Conservation (phyloP, 1,139 yeast species). For the Yamadazyma kanchanaburiensis region DNA sequence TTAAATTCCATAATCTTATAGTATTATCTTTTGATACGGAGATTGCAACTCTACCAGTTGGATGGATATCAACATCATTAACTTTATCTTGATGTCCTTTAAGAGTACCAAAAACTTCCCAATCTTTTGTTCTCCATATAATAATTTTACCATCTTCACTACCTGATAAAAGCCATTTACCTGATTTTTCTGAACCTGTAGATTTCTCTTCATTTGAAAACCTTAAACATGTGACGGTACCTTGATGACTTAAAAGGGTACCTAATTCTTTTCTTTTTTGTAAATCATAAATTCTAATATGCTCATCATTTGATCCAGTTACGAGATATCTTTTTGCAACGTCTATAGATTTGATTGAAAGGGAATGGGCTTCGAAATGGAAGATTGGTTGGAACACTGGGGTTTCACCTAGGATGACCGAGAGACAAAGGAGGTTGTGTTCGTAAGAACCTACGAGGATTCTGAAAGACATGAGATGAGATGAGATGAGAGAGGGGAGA, state of each 20-base stretch:
- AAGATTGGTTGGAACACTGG: constrained; percentile 88
- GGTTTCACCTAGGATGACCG: constrained; percentile 52
- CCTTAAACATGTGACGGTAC: constrained; percentile 73
- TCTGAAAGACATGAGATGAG: constrained; percentile 42
- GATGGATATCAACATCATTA: constrained; percentile 85
- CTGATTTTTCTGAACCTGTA: constrained; percentile 32
- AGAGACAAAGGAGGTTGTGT: constrained; percentile 83
- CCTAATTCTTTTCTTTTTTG: constrained; percentile 95
- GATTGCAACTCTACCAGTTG: constrained; percentile 87
- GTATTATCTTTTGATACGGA: constrained; percentile 85
- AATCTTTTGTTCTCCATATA: constrained; percentile 94
- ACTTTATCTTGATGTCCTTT: constrained; percentile 82
- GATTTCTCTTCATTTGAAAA: constrained; percentile 53
- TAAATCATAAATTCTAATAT: constrained; percentile 87
- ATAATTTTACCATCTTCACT: constrained; percentile 89
- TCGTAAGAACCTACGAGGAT: constrained; percentile 94
- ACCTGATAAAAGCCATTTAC: constrained; percentile 88
- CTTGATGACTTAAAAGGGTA: constrained; percentile 83
- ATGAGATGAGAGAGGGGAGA: constrained; percentile 4
- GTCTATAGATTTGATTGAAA: constrained; percentile 83
- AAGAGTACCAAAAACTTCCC: constrained; percentile 88
- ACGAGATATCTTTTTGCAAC: constrained; percentile 81
- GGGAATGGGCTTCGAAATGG: constrained; percentile 92
- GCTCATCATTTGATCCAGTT: constrained; percentile 96
- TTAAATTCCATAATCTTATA: constrained; percentile 86